Conservation (phyloP, 768 basidiomycete species). For the Pulveroboletus sp. region DNA sequence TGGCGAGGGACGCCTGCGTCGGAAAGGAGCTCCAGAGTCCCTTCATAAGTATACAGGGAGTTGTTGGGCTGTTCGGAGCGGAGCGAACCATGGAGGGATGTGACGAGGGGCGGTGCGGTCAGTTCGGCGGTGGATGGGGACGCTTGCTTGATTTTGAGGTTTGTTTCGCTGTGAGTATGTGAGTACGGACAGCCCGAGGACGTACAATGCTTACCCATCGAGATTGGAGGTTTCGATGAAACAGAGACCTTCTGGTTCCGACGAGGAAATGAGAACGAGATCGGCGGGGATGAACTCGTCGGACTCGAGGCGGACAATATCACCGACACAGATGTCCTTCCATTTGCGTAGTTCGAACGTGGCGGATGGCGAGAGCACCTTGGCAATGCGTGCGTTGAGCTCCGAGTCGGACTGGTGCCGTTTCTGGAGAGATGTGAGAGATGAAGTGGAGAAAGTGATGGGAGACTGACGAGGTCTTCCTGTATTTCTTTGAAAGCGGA, state of each 20-base stretch:
- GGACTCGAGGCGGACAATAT: constrained; percentile 86
- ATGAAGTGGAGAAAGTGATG: too few relatives aligned
- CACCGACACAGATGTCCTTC: constrained; percentile 88
- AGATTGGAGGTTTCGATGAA: constrained; percentile 98
- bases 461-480: constrained; percentile 68
- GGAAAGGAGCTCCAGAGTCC: constrained; percentile 64
- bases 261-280: constrained; percentile 79
- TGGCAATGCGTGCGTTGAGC: constrained; percentile 78
- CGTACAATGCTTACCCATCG: constrained; percentile 69
- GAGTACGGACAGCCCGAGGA: background rate
- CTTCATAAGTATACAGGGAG: constrained; percentile 94
- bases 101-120: constrained; percentile 74
- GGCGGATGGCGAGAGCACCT: constrained; percentile 63
- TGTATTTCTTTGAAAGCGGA: constrained; percentile 95
- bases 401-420: constrained; percentile 94
- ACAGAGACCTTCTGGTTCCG: constrained; percentile 95
- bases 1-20: constrained; percentile 63
- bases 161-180: constrained; percentile 71
- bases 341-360: constrained; percentile 78
- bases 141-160: constrained; percentile 98
- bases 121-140: constrained; percentile 76
- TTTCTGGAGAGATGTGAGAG: constrained; percentile 56
- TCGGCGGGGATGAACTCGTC: constrained; percentile 97
- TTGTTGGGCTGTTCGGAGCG: constrained; percentile 98
- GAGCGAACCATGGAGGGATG: constrained; percentile 73